A percentile compares a stretch with the other conserved stretches of the same genome.
Evolutionary conservation across 2,329 filamentous ascomycete genomes (phyloP).

Genomic region (Chaetomium strumarium): DNA sequence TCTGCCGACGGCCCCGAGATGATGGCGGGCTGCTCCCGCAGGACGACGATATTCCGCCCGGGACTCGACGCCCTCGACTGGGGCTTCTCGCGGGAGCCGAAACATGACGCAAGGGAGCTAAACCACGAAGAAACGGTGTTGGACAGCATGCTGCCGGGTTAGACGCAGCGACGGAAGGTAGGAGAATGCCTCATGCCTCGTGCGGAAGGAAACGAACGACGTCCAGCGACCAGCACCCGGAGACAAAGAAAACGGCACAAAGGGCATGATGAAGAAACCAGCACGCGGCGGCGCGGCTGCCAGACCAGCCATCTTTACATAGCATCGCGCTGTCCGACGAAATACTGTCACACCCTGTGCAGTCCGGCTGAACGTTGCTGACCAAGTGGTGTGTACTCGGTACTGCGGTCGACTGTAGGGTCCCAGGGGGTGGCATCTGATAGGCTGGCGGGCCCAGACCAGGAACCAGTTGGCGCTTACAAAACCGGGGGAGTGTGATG

Average conservation of each 20-base stretch:
- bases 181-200: constrained; percentile 19
- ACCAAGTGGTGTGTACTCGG: constrained; percentile 13
- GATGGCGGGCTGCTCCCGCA: constrained; percentile 30
- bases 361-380: constrained; percentile 18
- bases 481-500: constrained; percentile 35
- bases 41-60: constrained; percentile 27
- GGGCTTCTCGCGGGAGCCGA: constrained; percentile 36
- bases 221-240: constrained; percentile 26
- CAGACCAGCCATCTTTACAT: constrained; percentile 20
- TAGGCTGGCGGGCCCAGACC: constrained; percentile 36
- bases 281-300: constrained; percentile 6
- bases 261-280: constrained; percentile 10
- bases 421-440: constrained; percentile 32
- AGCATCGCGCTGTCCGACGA: constrained; percentile 8
- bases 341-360: not conserved
- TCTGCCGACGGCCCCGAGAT: constrained; percentile 28
- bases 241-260: constrained; percentile 15
- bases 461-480: constrained; percentile 45
- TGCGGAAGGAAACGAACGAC: constrained; percentile 16
- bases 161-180: constrained; percentile 20
- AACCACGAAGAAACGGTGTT: constrained; percentile 43
- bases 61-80: constrained; percentile 26
- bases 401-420: constrained; percentile 22
- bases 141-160: constrained; percentile 35
- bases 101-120: constrained; percentile 43